Percentiles rank a stretch among this genome's conserved stretches.
These are phyloP conservation scores for Penicillium coprophilum DNA, from an alignment of 495 filamentous ascomycete species.

Conservation along the genomic window DNA sequence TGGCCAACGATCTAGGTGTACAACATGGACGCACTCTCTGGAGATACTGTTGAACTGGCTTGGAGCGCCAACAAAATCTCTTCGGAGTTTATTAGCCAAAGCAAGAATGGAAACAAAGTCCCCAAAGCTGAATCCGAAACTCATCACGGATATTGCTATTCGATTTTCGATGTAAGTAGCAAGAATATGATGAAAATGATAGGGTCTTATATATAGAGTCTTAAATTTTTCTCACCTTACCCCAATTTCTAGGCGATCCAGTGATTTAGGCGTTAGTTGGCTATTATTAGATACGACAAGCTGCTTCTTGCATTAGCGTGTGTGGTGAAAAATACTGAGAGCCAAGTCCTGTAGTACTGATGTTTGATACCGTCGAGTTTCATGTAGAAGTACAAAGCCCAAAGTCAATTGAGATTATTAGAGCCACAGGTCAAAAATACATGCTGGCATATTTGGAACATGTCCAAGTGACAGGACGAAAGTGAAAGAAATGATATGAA, in stretches of 20 bases:
- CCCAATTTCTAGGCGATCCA: too few relatives aligned
- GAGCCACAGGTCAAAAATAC: too few relatives aligned
- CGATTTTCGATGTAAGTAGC: too few relatives aligned
- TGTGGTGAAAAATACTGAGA: neutral
- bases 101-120: neutral
- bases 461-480: too few relatives aligned
- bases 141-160: neutral
- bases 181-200: too few relatives aligned
- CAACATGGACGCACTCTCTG: neutral
- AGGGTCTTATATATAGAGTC: too few relatives aligned
- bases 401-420: too few relatives aligned
- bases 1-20: neutral
- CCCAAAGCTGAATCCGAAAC: neutral
- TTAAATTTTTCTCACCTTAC: too few relatives aligned
- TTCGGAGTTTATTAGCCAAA: constrained; percentile 4
- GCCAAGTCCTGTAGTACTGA: too few relatives aligned
- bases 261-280: neutral
- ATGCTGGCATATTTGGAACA: neutral
- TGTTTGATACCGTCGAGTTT: too few relatives aligned
- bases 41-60: constrained; percentile 2
- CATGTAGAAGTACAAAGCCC: too few relatives aligned
- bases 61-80: neutral
- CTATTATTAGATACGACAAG: neutral
- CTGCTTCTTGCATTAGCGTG: neutral
- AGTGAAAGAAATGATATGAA: neutral